These are phyloP conservation scores for Streptanthus diversifolius DNA, from an alignment of 345 rosid genomes.

Conservation along the genomic window DNA sequence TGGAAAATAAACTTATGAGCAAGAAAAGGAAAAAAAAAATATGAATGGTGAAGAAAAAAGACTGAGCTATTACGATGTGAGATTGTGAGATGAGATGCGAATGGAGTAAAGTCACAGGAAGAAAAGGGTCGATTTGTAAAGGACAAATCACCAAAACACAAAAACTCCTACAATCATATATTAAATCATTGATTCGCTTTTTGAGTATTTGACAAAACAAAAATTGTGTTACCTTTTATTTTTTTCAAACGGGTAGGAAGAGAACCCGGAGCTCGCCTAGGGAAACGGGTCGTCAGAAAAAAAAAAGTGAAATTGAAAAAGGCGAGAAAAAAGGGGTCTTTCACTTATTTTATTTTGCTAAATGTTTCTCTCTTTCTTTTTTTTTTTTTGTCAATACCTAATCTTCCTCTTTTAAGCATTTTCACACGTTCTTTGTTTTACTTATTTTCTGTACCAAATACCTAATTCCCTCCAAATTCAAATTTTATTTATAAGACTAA, in stretches of 20 bases:
- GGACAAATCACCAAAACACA: conserved; percentile 24
- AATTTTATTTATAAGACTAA: neutral
- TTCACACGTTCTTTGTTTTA: conserved; percentile 9
- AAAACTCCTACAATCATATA: conserved; percentile 18
- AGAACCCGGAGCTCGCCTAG: conserved; percentile 26
- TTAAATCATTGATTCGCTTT: conserved; percentile 32
- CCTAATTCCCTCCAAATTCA: neutral
- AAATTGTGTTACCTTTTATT: neutral
- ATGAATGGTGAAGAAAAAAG: conserved; percentile 22
- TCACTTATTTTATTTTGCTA: neutral
- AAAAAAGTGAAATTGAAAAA: conserved; percentile 17
- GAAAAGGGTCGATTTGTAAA: conserved; percentile 26
- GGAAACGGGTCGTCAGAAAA: conserved; percentile 26
- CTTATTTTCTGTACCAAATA: neutral
- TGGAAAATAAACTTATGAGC: neutral
- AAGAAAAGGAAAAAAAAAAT: neutral
- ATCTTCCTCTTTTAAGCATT: neutral
- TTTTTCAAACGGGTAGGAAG: conserved; percentile 30
- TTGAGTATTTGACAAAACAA: conserved; percentile 15
- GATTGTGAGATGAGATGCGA: conserved; percentile 21
- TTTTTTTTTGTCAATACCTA: neutral
- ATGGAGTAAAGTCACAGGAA: conserved; percentile 25
- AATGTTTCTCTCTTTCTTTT: neutral
- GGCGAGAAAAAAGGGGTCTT: neutral
- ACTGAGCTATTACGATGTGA: neutral